Conservation (phyloP, 495 filamentous ascomycete genomes). For the Opeltia flavorubescens region DNA sequence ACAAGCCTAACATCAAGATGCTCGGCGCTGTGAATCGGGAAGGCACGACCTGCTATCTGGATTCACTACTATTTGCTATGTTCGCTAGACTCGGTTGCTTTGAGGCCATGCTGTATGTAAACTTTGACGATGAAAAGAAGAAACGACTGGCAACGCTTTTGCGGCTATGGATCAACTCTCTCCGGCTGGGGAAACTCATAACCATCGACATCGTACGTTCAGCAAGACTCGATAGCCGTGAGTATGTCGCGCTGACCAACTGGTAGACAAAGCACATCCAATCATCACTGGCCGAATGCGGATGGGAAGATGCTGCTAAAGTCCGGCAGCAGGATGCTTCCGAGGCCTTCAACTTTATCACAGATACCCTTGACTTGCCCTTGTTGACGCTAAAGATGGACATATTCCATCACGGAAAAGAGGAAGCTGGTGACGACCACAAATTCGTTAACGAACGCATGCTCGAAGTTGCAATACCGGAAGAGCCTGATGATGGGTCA, state of each 20-base stretch:
- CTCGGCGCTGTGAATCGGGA: constrained; percentile 78
- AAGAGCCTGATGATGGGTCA: constrained; percentile 40
- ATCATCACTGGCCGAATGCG: constrained; percentile 69
- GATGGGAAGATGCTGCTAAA: constrained; percentile 71
- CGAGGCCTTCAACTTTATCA: constrained; percentile 90
- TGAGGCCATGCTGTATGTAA: constrained; percentile 73
- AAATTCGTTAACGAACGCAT: constrained; percentile 85
- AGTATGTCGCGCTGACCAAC: constrained; percentile 19
- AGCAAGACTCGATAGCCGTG: neutral
- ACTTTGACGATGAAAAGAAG: constrained; percentile 53
- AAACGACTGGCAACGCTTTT: constrained; percentile 58
- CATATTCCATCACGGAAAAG: constrained; percentile 78
- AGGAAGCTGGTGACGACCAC: constrained; percentile 74
- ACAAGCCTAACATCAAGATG: constrained; percentile 54
- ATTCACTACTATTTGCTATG: constrained; percentile 92
- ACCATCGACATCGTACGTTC: constrained; percentile 67
- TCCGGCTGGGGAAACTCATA: constrained; percentile 73
- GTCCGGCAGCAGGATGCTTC: constrained; percentile 83
- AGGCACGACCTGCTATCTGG: constrained; percentile 80
- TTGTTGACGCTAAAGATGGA: constrained; percentile 88
- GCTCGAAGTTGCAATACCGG: constrained; percentile 72
- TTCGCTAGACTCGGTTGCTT: constrained; percentile 82
- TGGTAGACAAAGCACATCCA: constrained; percentile 68
- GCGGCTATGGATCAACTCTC: constrained; percentile 84
- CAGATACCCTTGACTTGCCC: constrained; percentile 73